Evolutionary conservation across 257 asterid genomes (phyloP).

Genomic region (Fraxinus anomala): DNA sequence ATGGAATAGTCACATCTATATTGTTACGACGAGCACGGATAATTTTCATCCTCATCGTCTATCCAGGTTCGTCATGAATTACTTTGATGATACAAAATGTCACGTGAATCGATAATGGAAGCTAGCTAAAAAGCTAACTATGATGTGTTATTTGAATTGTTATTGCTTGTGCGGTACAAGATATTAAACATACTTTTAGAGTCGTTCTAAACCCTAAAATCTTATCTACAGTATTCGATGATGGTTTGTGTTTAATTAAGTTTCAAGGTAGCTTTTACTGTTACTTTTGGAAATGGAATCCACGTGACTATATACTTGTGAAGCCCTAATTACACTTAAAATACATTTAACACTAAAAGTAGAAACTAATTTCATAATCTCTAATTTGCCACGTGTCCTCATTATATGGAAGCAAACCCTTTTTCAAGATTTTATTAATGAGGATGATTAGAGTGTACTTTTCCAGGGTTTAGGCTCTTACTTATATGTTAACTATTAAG

Average conservation of each 20-base stretch:
- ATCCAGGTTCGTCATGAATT: no score
- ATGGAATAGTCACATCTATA: not conserved
- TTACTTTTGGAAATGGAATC: slow-evolving; percentile 1
- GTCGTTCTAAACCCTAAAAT: no score
- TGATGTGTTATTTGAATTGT: not conserved
- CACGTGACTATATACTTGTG: not conserved
- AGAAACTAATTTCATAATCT: slow-evolving; percentile 2
- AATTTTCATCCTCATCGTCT: not conserved
- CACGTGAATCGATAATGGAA: not conserved
- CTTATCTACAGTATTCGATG: no score
- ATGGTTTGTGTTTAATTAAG: not conserved
- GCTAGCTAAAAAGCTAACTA: not conserved
- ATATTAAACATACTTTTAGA: no score
- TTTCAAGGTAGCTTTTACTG: not conserved
- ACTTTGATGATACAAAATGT: not conserved
- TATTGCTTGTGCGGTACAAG: no score
- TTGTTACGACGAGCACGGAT: not conserved
- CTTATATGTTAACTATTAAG: slow-evolving; percentile 30
- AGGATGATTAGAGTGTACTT: slow-evolving; percentile 29
- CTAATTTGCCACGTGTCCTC: slow-evolving; percentile 28
- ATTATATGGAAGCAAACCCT: slow-evolving; percentile 5
- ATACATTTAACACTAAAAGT: not conserved
- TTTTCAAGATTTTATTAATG: not conserved
- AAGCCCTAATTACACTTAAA: slow-evolving; percentile 7
- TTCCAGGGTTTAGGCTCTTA: slow-evolving; percentile 32